Percentiles rank a stretch among this genome's conserved stretches.
These are phyloP conservation scores for Zasmidium angulare DNA, from an alignment of 2,329 filamentous ascomycete genomes.

Conservation along the genomic window DNA sequence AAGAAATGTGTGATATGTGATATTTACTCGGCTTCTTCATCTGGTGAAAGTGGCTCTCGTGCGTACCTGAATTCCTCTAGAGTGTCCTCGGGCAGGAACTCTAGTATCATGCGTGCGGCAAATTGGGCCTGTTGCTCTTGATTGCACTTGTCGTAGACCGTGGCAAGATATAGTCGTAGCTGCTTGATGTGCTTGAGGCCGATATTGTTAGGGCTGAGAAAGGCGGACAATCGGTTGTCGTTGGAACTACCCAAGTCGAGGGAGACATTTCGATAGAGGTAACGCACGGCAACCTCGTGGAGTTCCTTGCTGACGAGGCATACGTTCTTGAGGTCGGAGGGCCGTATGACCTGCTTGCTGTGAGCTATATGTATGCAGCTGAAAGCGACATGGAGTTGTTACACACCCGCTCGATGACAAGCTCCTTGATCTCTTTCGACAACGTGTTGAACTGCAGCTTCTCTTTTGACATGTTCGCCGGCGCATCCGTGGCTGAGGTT, in stretches of 20 bases:
- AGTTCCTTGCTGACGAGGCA: conserved; percentile 50
- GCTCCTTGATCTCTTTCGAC: conserved; percentile 27
- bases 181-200: conserved; percentile 48
- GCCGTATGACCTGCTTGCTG: conserved; percentile 41
- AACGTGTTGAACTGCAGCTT: conserved; percentile 21
- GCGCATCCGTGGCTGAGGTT: not conserved
- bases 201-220: conserved; percentile 49
- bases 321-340: conserved; percentile 48
- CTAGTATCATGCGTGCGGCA: conserved; percentile 49
- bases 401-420: conserved; percentile 27
- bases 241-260: conserved; percentile 48
- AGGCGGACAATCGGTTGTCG: conserved; percentile 45
- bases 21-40: conserved; percentile 8
- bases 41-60: not conserved
- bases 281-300: conserved; percentile 47
- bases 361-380: conserved; percentile 6
- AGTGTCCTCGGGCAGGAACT: conserved; percentile 49
- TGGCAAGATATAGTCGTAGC: conserved; percentile 48
- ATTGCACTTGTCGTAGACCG: conserved; percentile 45
- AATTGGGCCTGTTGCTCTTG: conserved; percentile 47
- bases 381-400: not conserved
- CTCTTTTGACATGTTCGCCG: conserved; percentile 1
- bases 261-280: conserved; percentile 48
- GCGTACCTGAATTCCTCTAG: conserved; percentile 48
- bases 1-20: conserved; percentile 1